Evolutionary conservation across 2,329 filamentous ascomycete species (phyloP).

Genomic region (Dothideomycetes sp.): DNA sequence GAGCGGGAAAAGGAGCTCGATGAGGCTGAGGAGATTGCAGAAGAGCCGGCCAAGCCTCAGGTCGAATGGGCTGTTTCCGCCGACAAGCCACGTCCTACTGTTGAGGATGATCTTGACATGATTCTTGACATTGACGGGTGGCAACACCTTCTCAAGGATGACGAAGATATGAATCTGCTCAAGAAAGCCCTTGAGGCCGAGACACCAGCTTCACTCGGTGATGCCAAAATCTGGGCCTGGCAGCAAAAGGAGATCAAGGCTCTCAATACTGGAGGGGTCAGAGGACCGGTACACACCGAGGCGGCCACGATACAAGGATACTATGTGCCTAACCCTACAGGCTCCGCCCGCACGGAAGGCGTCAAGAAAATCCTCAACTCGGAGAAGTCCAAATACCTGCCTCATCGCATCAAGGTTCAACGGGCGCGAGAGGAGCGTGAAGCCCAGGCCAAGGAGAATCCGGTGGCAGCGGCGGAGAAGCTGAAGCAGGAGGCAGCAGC

Average conservation of each 20-base stretch:
- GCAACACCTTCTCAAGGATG: constrained; percentile 57
- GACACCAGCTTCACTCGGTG: constrained; percentile 39
- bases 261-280: constrained; percentile 48
- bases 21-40: constrained; percentile 27
- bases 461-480: constrained; percentile 53
- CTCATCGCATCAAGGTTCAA: constrained; percentile 93
- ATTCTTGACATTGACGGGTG: constrained; percentile 61
- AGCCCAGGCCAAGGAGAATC: constrained; percentile 55
- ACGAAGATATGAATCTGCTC: constrained; percentile 52
- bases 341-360: constrained; percentile 82
- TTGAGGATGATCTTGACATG: constrained; percentile 53
- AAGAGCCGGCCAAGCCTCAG: constrained; percentile 39
- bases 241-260: constrained; percentile 62
- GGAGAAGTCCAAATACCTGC: constrained; percentile 96
- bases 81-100: constrained; percentile 49
- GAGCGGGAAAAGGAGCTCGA: constrained; percentile 34
- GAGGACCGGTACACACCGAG: constrained; percentile 41
- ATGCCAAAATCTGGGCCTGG: constrained; percentile 56
- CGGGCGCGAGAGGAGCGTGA: constrained; percentile 87
- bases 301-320: constrained; percentile 49
- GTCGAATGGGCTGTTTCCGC: constrained; percentile 51
- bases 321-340: constrained; percentile 78
- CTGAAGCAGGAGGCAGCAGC: constrained; percentile 52
- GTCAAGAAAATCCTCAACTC: constrained; percentile 92
- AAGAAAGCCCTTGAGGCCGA: constrained; percentile 38